phyloP scores from a whole-genome alignment of 805 yeast species.

The Schizosaccharomyces cryophilus region DNA sequence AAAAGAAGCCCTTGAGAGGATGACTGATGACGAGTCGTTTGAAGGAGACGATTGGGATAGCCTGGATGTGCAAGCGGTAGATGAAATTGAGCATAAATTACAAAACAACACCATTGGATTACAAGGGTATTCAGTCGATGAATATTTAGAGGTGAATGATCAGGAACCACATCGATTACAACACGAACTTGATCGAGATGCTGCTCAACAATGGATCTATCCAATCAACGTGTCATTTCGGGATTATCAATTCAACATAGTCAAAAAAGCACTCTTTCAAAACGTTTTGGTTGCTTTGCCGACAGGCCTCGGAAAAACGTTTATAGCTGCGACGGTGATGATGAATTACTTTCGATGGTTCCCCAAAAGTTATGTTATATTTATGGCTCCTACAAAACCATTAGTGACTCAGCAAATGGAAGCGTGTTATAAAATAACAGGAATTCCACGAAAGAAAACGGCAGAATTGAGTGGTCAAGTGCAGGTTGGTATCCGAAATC shows the following conservation, averaged over 20 bases:
- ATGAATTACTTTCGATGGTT: constrained; percentile 77
- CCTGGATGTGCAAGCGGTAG: not conserved
- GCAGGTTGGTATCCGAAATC: constrained; percentile 34
- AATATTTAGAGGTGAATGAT: not conserved
- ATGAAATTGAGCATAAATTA: not conserved
- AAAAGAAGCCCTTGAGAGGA: not conserved
- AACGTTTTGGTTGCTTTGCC: constrained; percentile 79
- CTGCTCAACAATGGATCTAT: constrained; percentile 29
- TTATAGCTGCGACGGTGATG: constrained; percentile 86
- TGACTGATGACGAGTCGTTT: not conserved
- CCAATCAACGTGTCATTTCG: constrained; percentile 69
- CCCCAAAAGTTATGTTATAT: constrained; percentile 48
- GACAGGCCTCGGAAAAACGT: constrained; percentile 92
- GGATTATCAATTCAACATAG: constrained; percentile 72
- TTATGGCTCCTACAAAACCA: constrained; percentile 94
- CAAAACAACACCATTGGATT: not conserved
- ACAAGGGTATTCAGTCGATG: not conserved
- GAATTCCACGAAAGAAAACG: constrained; percentile 50
- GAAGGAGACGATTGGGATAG: not conserved
- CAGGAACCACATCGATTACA: not conserved
- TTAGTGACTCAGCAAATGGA: constrained; percentile 87
- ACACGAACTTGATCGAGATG: not conserved
- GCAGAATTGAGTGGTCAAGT: constrained; percentile 46
- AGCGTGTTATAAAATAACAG: constrained; percentile 73
- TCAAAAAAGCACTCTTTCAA: constrained; percentile 40